Base-by-base conservation (phyloP, 805 yeast genomes). In the Peterozyma toletana region DNA sequence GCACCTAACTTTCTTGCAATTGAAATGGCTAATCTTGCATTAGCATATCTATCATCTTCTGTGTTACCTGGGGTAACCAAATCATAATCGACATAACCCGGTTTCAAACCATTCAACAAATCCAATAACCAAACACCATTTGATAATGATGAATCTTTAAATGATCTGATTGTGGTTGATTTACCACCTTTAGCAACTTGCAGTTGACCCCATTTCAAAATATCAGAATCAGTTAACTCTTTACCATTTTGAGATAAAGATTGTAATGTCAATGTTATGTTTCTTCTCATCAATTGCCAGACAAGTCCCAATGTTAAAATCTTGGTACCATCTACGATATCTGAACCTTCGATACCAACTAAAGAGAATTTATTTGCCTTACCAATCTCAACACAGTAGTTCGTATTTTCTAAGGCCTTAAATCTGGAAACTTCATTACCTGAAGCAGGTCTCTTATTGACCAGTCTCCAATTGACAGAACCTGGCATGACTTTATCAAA, bases 1-100 rank as follows among this genome's bases (percentile, higher is more conserved):
- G 96, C 99, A 49, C 99, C 99, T 54, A 93, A 70, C 66, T 93
- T 93, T 76, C 99, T 85, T 33, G 99, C 99, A 58, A 93, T 93
- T 2, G 98, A 93, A 60, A 93, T 93, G 16, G 99, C 99, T 62
- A 93, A 77, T 70, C 87, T 85, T 16, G 98, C 99, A 62, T 93
- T 93, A 35, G 96, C 95, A 59, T 88, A 88, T 59, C 75, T 78
- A 51, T 91, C 96, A 48, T 88, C 96, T 14, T 84, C 93, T 33
- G 85, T 80, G 36, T 66, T 62, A 36, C 96, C 96, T 41, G 81
- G 77, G 44, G 83, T 75, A 5, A 93, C 98, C 55, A 93, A 77
- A 56, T 86, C 91, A 65, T 91, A 93, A 64, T 93, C 98, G 43
- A 93, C 99, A 60, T 93, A 93, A 39, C 97, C 99, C 34, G 99